Evolutionary conservation across 306 rosid species (phyloP).

Genomic region (Lathyrus aphaca): DNA sequence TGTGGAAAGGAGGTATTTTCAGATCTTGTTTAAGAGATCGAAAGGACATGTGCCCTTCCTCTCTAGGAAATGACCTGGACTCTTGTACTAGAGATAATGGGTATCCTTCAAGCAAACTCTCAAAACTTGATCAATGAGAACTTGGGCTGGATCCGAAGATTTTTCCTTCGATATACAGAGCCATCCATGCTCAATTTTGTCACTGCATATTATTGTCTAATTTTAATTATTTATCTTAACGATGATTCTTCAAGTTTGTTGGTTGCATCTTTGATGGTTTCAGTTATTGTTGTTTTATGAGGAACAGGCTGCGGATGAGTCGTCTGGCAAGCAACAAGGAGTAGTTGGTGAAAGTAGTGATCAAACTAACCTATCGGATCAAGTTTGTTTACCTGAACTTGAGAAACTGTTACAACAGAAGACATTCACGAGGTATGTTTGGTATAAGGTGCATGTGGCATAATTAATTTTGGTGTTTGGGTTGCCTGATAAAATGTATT

Average conservation of each 20-base stretch:
- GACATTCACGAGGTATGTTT: conserved; percentile 78
- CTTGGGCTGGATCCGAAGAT: conserved; percentile 5
- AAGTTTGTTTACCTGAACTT: conserved; percentile 60
- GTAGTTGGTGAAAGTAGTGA: conserved; percentile 37
- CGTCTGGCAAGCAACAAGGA: conserved; percentile 48
- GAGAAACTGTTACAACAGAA: conserved; percentile 79
- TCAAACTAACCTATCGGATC: conserved; percentile 48
- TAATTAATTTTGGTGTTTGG: conserved; percentile 28
- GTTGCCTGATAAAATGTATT: not conserved
- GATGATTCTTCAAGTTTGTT: conserved; percentile 3
- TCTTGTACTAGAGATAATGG: conserved; percentile 1
- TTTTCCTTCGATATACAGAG: conserved; percentile 2
- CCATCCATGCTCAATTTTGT: conserved; percentile 8
- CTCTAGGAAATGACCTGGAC: conserved; percentile 5
- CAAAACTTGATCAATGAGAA: not conserved
- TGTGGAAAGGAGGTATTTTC: conserved; percentile 16
- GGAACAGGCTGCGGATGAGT: conserved; percentile 47
- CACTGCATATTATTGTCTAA: conserved; percentile 20
- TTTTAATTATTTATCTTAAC: not conserved
- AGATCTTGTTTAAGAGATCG: conserved; percentile 5
- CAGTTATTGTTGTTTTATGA: conserved; percentile 33
- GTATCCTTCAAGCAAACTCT: not conserved
- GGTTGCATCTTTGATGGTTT: conserved; percentile 15
- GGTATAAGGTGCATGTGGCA: conserved; percentile 30
- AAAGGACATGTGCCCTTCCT: not conserved